These are phyloP conservation scores for Harringtonia lauricola DNA, from an alignment of 2,329 filamentous ascomycete species.

Conservation along the genomic window DNA sequence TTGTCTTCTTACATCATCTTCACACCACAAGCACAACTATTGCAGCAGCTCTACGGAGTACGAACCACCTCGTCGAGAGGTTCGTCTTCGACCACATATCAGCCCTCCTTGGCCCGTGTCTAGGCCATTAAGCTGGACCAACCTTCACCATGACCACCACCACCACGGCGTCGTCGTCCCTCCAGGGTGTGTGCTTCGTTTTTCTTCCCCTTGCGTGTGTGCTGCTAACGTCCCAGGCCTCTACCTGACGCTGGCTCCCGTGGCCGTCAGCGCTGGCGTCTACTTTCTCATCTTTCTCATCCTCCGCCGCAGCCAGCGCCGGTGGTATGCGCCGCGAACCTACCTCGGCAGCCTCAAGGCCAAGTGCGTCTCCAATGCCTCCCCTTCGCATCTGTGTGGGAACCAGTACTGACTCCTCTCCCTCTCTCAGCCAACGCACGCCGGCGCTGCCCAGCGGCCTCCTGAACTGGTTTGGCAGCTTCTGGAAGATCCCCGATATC, in stretches of 20 bases:
- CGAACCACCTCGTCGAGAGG: too few species aligned
- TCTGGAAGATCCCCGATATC: constrained; percentile 60
- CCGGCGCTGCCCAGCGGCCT: constrained; percentile 48
- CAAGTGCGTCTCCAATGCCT: constrained; percentile 18
- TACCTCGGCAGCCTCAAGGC: constrained; percentile 35
- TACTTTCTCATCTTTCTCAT: constrained; percentile 34
- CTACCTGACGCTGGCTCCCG: constrained; percentile 29
- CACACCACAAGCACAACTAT: too few species aligned
- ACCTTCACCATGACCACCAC: too few species aligned
- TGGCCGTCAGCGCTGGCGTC: constrained; percentile 23
- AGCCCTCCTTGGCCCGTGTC: too few species aligned
- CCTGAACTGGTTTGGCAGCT: constrained; percentile 56
- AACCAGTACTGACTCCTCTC: too few species aligned
- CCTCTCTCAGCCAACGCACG: constrained; percentile 37
- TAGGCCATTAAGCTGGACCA: too few species aligned
- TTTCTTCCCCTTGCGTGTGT: too few species aligned
- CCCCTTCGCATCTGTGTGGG: too few species aligned
- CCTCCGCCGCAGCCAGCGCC: constrained; percentile 30
- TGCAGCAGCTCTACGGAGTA: too few species aligned
- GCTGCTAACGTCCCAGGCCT: too few species aligned
- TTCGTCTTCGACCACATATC: too few species aligned
- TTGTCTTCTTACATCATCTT: too few species aligned
- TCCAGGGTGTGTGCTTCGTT: background rate
- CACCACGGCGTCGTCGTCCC: background rate
- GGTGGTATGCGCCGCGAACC: constrained; percentile 39